Evolutionary conservation across 331 rosid genomes (phyloP).

Genomic region (Arachis monticola): DNA sequence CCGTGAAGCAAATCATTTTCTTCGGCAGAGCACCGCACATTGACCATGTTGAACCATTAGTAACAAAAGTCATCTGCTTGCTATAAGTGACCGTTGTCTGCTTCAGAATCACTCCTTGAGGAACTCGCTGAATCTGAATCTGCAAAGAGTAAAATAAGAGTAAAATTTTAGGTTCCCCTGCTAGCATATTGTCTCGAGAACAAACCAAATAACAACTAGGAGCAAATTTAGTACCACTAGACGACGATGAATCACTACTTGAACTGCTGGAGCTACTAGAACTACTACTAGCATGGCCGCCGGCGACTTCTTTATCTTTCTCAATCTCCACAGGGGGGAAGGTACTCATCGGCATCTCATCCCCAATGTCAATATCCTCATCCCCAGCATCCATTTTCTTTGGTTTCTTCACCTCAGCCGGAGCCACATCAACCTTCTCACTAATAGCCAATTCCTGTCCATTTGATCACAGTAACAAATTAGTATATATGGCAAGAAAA

Average conservation of each 20-base stretch:
- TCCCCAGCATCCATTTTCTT: slow-evolving; percentile 83
- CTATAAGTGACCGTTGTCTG: slow-evolving; percentile 76
- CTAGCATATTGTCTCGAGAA: not conserved
- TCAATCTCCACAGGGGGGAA: slow-evolving; percentile 93
- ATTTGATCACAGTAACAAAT: not conserved
- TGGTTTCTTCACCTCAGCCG: slow-evolving; percentile 59
- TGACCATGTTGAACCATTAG: slow-evolving; percentile 5
- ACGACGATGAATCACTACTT: slow-evolving; percentile 82
- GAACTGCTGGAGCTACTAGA: slow-evolving; percentile 84
- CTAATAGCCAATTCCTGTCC: slow-evolving; percentile 50
- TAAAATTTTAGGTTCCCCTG: slow-evolving; percentile 10
- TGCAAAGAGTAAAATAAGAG: slow-evolving; percentile 29
- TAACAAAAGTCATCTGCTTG: slow-evolving; percentile 21
- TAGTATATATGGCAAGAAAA: not conserved
- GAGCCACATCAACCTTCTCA: slow-evolving; percentile 52
- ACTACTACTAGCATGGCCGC: slow-evolving; percentile 70
- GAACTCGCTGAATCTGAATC: slow-evolving; percentile 96
- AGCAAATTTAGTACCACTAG: slow-evolving; percentile 64
- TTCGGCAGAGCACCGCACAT: slow-evolving; percentile 30
- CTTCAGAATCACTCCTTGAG: slow-evolving; percentile 92
- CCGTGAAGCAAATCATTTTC: slow-evolving; percentile 39
- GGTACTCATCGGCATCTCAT: slow-evolving; percentile 73
- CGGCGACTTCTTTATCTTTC: slow-evolving; percentile 66
- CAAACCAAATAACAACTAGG: not conserved
- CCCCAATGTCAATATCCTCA: slow-evolving; percentile 94